Conservation (phyloP, 192 early-diverging fungal species). For the Coemansia sp. region DNA sequence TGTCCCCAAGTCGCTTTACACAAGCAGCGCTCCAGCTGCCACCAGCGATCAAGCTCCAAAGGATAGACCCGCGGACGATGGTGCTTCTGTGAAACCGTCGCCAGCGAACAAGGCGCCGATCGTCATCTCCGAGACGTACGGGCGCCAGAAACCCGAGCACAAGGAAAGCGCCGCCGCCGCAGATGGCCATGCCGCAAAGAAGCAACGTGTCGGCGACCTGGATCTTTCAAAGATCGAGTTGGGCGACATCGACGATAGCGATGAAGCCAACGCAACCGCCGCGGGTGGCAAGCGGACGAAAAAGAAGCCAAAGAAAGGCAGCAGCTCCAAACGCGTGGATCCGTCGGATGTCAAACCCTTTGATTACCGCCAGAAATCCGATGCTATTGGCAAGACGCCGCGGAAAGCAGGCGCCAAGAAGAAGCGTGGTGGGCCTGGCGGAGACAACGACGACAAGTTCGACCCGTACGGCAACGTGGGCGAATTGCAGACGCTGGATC, state of each 20-base stretch:
- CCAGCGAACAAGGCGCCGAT: not conserved
- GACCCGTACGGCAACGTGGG: constrained; percentile 36
- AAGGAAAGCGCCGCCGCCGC: not conserved
- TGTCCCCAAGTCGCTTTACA: constrained; percentile 17
- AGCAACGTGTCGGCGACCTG: not conserved
- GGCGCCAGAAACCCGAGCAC: not conserved
- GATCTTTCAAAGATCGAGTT: constrained; percentile 24
- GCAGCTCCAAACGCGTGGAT: not conserved
- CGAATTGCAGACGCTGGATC: constrained; percentile 17
- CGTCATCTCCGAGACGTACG: constrained; percentile 40
- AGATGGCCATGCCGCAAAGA: not conserved
- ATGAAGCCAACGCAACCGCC: not conserved
- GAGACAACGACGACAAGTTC: constrained; percentile 11
- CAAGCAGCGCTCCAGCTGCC: not conserved
- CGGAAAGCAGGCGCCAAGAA: not conserved
- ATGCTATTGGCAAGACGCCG: constrained; percentile 21
- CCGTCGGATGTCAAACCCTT: constrained; percentile 18
- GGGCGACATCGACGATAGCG: constrained; percentile 11
- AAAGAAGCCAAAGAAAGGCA: constrained; percentile 1
- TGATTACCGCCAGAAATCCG: constrained; percentile 14
- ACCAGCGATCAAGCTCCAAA: not conserved
- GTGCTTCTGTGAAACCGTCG: too few species aligned
- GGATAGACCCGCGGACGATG: too few species aligned
- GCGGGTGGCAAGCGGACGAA: not conserved
- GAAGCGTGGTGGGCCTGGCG: not conserved